Percentiles rank a stretch among this genome's conserved stretches.
Conservation (phyloP, 129 eudicot genomes). For the Flaveria trinervia region DNA sequence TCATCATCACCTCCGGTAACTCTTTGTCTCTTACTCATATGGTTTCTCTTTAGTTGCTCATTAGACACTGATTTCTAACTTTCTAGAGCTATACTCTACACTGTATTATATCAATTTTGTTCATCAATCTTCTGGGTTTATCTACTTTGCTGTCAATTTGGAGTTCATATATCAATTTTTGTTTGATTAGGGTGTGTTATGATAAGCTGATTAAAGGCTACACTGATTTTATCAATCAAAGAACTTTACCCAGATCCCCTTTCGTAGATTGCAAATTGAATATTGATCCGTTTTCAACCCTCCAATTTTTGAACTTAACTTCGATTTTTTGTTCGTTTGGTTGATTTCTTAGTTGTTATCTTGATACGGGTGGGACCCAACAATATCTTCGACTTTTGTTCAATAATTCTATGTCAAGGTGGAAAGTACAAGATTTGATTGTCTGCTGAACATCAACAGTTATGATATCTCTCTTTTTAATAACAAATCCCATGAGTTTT, state of each 20-base stretch:
- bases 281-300: too few species aligned
- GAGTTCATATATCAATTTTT: not conserved
- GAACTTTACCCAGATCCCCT: not conserved
- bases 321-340: conserved; percentile 16
- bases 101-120: too few species aligned
- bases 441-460: too few species aligned
- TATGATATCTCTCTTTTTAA: conserved; percentile 13
- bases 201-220: not conserved
- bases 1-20: conserved; percentile 22
- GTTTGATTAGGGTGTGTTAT: conserved; percentile 19
- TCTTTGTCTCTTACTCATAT: not conserved
- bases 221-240: not conserved
- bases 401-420: too few species aligned
- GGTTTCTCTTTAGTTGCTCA: not conserved
- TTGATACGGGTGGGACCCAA: not conserved
- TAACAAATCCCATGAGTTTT: conserved; percentile 15
- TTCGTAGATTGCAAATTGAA: not conserved
- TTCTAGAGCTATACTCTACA: not conserved
- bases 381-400: too few species aligned
- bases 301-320: too few species aligned
- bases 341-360: conserved; percentile 24
- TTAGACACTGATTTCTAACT: not conserved
- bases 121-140: too few species aligned
- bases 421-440: too few species aligned
- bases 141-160: not conserved